Percentiles rank a stretch among this genome's conserved stretches.
Evolutionary conservation across 495 filamentous ascomycete genomes (phyloP).

Genomic region (Xylaria flabelliformis): DNA sequence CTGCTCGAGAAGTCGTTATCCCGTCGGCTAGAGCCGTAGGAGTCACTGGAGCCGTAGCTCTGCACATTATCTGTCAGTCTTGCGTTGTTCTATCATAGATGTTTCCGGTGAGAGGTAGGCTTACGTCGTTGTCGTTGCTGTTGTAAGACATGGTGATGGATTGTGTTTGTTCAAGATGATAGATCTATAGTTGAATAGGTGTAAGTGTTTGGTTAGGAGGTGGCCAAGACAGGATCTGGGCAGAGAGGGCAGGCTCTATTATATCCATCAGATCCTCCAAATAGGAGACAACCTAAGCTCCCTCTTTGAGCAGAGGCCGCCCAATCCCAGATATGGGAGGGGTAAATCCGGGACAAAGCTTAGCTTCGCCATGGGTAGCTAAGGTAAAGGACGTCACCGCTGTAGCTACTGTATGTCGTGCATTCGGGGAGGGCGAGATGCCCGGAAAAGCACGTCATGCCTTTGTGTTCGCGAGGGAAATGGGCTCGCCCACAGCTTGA

Average conservation of each 20-base stretch:
- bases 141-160: slow-evolving; percentile 42
- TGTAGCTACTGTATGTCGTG: slow-evolving; percentile 7
- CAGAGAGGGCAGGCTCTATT: slow-evolving; percentile 3
- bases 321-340: slow-evolving; percentile 25
- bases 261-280: background rate
- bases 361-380: slow-evolving; percentile 15
- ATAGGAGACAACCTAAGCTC: background rate
- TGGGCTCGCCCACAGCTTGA: background rate
- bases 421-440: slow-evolving; percentile 13
- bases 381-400: slow-evolving; percentile 30
- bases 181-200: background rate
- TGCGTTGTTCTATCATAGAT: background rate
- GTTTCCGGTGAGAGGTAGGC: background rate
- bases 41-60: slow-evolving; percentile 33
- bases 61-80: slow-evolving; percentile 29
- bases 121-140: slow-evolving; percentile 33
- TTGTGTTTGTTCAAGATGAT: background rate
- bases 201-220: background rate
- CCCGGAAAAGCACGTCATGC: slow-evolving; percentile 18
- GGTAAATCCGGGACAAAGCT: slow-evolving; percentile 29
- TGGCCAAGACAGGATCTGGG: background rate
- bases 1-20: slow-evolving; percentile 27
- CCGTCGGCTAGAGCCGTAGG: slow-evolving; percentile 25
- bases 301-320: slow-evolving; percentile 14
- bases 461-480: background rate